Evolutionary conservation across 306 rosid species (phyloP), one percentile per base, ranked within the genome.

Genomic region (Fagus crenata): DNA sequence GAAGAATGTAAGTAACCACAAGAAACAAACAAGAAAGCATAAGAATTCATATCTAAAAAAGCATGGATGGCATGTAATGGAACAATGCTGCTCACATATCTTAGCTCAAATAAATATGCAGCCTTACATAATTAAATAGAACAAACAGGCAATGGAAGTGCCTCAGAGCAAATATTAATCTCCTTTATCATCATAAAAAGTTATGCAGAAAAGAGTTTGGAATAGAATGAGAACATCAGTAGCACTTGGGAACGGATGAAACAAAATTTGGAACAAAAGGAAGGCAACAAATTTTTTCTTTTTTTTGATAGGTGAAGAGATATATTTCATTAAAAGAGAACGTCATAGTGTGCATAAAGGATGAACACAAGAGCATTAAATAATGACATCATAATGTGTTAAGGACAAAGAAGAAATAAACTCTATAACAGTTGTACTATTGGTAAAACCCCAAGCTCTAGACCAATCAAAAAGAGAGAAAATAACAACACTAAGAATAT

Each of bases 1-100:
- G 79, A 77, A 63, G 63, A 51, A 83, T 49, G 32, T 58, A 22
- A 75, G 69, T 70, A 71, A 63, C 63, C 43, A 42, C 67, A 54
- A 33, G 51, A 39, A 9, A n/a, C 17, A 65, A 65, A 0, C 31
- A 39, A 65, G 49, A 7, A 37, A 46, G 31, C 71, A 65, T 65
- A 65, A 17, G 28, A 65, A 37, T 37, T 39, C 71, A 39, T 7
- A 13, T 7, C 13, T 36, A 63, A 35, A 63, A 65, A 39, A 14
- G 49, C 49, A 65, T 65, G 4, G 49, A 65, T 39, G 46, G 46
- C 32, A 17, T 17, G 13, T 37, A 17, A 65, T 65, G 43, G 5
- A 65, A 3, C 31, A 39, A 65, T 65, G 12, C n/a, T 32, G 31
- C 14, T 36, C 49, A 39, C 49, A 65, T 39, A 65, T 6, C 31